These are phyloP conservation scores for Aspergillus ruber DNA, from an alignment of 2,329 filamentous ascomycete genomes.

Conservation along the genomic window DNA sequence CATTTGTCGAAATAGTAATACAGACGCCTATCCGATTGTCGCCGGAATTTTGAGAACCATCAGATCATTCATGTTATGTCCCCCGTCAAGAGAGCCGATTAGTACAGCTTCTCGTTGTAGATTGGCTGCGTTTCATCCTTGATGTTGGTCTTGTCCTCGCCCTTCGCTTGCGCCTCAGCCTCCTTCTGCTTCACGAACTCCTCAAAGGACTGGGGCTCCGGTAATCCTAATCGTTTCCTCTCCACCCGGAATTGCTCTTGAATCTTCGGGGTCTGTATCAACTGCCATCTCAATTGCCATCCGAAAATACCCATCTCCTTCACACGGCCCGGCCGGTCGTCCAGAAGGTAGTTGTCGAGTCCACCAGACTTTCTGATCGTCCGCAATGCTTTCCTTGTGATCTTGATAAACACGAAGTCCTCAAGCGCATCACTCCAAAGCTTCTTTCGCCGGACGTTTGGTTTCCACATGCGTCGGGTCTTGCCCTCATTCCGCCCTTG, in stretches of 20 bases:
- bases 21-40: slow-evolving; percentile 10
- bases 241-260: slow-evolving; percentile 61
- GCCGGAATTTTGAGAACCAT: background rate
- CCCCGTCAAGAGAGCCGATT: slow-evolving; percentile 3
- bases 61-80: slow-evolving; percentile 2
- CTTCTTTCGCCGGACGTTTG: slow-evolving; percentile 44
- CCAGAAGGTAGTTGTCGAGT: slow-evolving; percentile 84
- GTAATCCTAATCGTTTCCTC: slow-evolving; percentile 60
- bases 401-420: slow-evolving; percentile 39
- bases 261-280: slow-evolving; percentile 72
- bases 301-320: slow-evolving; percentile 83
- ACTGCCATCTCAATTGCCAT: slow-evolving; percentile 81
- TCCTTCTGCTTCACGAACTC: slow-evolving; percentile 41
- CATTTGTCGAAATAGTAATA: slow-evolving; percentile 14
- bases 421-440: slow-evolving; percentile 40
- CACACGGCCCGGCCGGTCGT: slow-evolving; percentile 68
- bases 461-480: slow-evolving; percentile 44
- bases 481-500: slow-evolving; percentile 44
- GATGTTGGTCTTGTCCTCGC: slow-evolving; percentile 28
- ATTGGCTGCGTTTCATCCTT: slow-evolving; percentile 26
- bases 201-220: slow-evolving; percentile 40
- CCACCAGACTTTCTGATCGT: slow-evolving; percentile 78
- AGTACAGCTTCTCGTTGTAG: slow-evolving; percentile 24
- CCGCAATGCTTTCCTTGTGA: slow-evolving; percentile 40
- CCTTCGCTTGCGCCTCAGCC: slow-evolving; percentile 33